These are phyloP conservation scores for Coniferiporia sulphurascens DNA, from an alignment of 1,284 basidiomycete species.

Conservation along the genomic window DNA sequence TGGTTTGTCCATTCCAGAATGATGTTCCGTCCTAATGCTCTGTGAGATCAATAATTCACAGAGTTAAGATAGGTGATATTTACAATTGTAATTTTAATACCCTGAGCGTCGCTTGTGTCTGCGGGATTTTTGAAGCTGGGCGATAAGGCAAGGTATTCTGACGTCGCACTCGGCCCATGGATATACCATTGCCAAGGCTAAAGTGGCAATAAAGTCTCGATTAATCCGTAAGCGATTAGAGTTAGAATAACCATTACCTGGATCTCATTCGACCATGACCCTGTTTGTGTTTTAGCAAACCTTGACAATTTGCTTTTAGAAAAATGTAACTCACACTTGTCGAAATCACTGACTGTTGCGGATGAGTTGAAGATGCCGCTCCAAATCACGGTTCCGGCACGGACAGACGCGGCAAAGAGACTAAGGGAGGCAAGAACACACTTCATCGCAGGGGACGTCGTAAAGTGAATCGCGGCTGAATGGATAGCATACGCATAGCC, in stretches of 20 bases:
- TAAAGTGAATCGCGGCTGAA: neutral
- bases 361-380: slow-evolving; percentile 27
- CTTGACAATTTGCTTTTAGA: neutral
- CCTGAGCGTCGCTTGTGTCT: slow-evolving; percentile 26
- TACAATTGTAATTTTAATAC: slow-evolving; percentile 29
- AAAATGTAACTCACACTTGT: slow-evolving; percentile 22
- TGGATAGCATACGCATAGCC: neutral
- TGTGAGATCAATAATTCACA: neutral
- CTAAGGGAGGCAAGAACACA: slow-evolving; percentile 1
- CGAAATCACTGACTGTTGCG: slow-evolving; percentile 23
- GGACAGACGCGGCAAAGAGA: slow-evolving; percentile 14
- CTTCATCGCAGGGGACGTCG: slow-evolving; percentile 2
- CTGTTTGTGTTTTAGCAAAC: slow-evolving; percentile 8
- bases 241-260: neutral
- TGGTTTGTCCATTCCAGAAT: slow-evolving; percentile 25
- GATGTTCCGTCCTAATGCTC: slow-evolving; percentile 20
- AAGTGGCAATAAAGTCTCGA: neutral
- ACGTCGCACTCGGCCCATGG: slow-evolving; percentile 24
- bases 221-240: neutral
- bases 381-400: slow-evolving; percentile 23
- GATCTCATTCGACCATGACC: slow-evolving; percentile 25
- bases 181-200: slow-evolving; percentile 27
- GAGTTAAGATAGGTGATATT: neutral
- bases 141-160: slow-evolving; percentile 25
- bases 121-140: slow-evolving; percentile 27